phyloP scores from a whole-genome alignment of 331 rosid species.

The Pyrus hybrid region DNA sequence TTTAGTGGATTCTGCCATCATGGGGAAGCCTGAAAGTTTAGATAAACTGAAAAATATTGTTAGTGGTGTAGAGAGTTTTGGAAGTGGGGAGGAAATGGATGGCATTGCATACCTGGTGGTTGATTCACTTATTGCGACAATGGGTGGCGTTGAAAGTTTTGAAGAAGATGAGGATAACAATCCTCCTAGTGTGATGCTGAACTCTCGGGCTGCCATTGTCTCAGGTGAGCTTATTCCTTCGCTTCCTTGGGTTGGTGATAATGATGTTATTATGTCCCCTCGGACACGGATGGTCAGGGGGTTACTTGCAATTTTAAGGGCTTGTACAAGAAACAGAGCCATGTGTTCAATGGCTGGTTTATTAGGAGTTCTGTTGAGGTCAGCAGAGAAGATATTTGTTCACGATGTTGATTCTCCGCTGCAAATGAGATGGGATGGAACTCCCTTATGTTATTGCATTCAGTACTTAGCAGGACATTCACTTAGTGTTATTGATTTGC shows the following conservation, averaged over 20 bases:
- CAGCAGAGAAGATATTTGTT: slow-evolving; percentile 67
- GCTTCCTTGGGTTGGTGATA: slow-evolving; percentile 86
- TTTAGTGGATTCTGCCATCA: slow-evolving; percentile 95
- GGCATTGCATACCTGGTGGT: slow-evolving; percentile 61
- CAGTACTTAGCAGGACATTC: slow-evolving; percentile 94
- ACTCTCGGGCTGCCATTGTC: slow-evolving; percentile 95
- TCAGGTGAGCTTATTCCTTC: slow-evolving; percentile 92
- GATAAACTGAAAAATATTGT: slow-evolving; percentile 87
- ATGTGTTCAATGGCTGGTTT: slow-evolving; percentile 97
- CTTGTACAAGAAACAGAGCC: slow-evolving; percentile 95
- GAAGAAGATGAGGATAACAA: slow-evolving; percentile 83
- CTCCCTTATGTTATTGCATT: slow-evolving; percentile 87
- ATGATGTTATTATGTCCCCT: slow-evolving; percentile 68
- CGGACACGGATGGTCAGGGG: slow-evolving; percentile 95
- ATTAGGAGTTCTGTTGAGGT: slow-evolving; percentile 70
- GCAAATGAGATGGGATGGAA: slow-evolving; percentile 84
- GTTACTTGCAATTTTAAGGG: slow-evolving; percentile 86
- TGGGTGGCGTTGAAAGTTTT: slow-evolving; percentile 99
- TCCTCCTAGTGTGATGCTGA: slow-evolving; percentile 98
- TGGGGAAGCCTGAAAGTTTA: slow-evolving; percentile 95
- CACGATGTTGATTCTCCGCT: slow-evolving; percentile 59
- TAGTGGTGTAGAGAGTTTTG: slow-evolving; percentile 66
- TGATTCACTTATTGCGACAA: slow-evolving; percentile 94
- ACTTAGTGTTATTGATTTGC: slow-evolving; percentile 70
- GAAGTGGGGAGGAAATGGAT: slow-evolving; percentile 66